Evolutionary conservation across 495 filamentous ascomycete species (phyloP), one percentile per base, ranked within the genome.

Genomic region (Darksidea phi): DNA sequence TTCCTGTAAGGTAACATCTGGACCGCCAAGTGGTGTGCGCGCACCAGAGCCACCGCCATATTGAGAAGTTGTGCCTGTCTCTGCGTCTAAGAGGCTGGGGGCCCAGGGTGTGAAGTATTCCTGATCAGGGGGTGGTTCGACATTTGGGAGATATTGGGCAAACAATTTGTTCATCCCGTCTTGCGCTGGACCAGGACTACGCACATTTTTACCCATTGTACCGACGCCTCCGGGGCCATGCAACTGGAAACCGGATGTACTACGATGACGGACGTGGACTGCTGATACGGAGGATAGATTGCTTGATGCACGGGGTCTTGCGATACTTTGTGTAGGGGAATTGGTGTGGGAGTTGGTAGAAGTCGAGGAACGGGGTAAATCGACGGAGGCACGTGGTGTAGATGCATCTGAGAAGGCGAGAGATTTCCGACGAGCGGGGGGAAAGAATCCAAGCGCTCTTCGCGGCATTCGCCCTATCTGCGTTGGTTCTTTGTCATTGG

Each of bases 391-490:
- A 80, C 5, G 80, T 79, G 59, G 61, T 15, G 57, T 53, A n/a
- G 68, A 60, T 47, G 26, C 74, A 54, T 70, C 70, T 0, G 84
- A 84, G 10, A 73, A 74, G 8, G 82, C 78, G 42, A 82, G 74
- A 7, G 80, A 85, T 81, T 95, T 97, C 79, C 91, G 89, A 67
- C 94, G 82, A 1, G 90, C 84, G 13, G 90, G 90, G 0, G 94
- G 93, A 69, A 97, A 97, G 74, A 91, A 96, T 25, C 93, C 94
- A 20, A 97, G 77, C 2, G 87, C 81, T 73, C 86, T 84, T 50
- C 90, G 85, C 23, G 90, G 82, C 41, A 98, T 84, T 32, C 93
- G 84, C 5, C 87, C 93, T 41, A 98, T 95, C 71, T 97, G 88
- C 46, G 94, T 87, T 1, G 87, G 83, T 11, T 80, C 71, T 7